Evolutionary conservation across 495 filamentous ascomycete genomes (phyloP), one percentile per base, ranked within the genome.

Genomic region (Aspergillus asperescens): DNA sequence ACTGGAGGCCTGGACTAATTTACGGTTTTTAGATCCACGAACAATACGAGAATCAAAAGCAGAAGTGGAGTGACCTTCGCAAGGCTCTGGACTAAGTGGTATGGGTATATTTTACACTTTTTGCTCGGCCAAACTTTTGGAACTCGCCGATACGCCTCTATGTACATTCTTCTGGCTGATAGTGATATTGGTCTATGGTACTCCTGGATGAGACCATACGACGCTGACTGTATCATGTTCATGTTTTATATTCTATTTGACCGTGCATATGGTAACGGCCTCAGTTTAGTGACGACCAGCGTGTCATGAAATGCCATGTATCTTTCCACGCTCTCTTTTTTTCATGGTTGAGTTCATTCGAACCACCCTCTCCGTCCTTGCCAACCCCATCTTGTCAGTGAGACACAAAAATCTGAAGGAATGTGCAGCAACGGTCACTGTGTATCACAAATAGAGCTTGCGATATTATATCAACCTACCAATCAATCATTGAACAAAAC

Each of bases 31-130:
- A 67, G 66, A 48, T 69, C 20, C 65, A 63, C 19, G 69, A 93
- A 78, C 81, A 88, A 55, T 81, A 94, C 62, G 89, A 95, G 61
- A 78, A 81, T 10, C 77, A 92, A 20, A 81, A 76, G 48, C 82
- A 87, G 55, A 89, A 87, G 73, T 92, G 87, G 87, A 82, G 79
- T 39, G 89, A 94, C 53, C 71, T 94, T 46, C 88, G 84, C 63
- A 84, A 83, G 57, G 81, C 81, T 32, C 77, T 87, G 42, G 81
- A 77, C 43, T 74, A 60, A 62, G 9, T 29, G 15, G 35, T 24
- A 29, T 71, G 65, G n/a, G n/a, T 65, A 69, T 58, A 65, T 66
- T 63, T 27, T 47, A 46, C 23, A 16, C 43, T 46, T 25, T 28
- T 19, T 32, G 19, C 42, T 41, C 42, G 23, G 20, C 28, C 16